A percentile compares a stretch with the other conserved stretches of the same genome.
These are phyloP conservation scores for Trichosporon sp. DNA, from an alignment of 1,284 basidiomycete species.

Conservation along the genomic window DNA sequence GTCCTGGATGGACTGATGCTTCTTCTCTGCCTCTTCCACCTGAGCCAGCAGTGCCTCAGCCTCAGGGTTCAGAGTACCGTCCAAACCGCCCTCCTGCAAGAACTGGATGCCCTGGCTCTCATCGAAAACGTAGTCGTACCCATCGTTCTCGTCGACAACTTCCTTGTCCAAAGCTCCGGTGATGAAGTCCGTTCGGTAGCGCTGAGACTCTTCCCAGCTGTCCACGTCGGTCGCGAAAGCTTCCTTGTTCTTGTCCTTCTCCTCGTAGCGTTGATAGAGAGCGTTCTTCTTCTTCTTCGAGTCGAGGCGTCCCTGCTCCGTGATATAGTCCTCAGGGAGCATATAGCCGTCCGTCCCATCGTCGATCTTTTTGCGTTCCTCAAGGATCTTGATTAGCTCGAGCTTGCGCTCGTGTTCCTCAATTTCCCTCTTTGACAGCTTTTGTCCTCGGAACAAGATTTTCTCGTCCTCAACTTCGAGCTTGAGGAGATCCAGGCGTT, in stretches of 20 bases:
- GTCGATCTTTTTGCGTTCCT: constrained; percentile 89
- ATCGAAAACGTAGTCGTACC: constrained; percentile 97
- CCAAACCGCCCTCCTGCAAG: constrained; percentile 78
- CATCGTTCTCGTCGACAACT: constrained; percentile 68
- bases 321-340: constrained; percentile 95
- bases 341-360: constrained; percentile 93
- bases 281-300: constrained; percentile 93
- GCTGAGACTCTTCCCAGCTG: constrained; percentile 92
- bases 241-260: constrained; percentile 72
- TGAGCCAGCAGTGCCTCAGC: constrained; percentile 83
- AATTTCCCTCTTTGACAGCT: constrained; percentile 79
- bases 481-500: constrained; percentile 90
- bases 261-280: constrained; percentile 91
- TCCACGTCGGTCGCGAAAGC: constrained; percentile 95
- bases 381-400: constrained; percentile 85
- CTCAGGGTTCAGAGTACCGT: constrained; percentile 78
- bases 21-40: constrained; percentile 87
- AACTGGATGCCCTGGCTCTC: constrained; percentile 96
- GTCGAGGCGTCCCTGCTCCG: constrained; percentile 98
- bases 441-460: constrained; percentile 77
- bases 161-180: constrained; percentile 86
- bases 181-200: constrained; percentile 82
- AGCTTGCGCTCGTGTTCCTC: constrained; percentile 87
- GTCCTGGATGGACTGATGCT: constrained; percentile 84
- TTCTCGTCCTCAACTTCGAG: constrained; percentile 93